These are phyloP conservation scores for Friedmanniomyces endolithicus DNA, from an alignment of 495 filamentous ascomycete species.

Conservation along the genomic window DNA sequence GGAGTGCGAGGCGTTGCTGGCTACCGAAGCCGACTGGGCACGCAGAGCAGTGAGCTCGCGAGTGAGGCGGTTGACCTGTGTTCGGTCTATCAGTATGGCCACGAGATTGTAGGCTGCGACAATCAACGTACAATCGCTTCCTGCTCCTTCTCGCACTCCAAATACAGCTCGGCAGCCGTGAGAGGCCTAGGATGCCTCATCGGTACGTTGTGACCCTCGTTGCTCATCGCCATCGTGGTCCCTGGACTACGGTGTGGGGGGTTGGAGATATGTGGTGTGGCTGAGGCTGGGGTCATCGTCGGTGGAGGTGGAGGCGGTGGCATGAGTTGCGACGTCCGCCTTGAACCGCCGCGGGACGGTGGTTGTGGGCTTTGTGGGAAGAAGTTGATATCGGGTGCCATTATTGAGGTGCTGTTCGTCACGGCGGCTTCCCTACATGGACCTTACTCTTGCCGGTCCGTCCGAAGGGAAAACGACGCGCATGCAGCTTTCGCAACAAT, in stretches of 20 bases:
- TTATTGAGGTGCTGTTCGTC: slow-evolving; percentile 21
- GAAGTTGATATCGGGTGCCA: slow-evolving; percentile 53
- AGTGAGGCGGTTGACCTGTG: slow-evolving; percentile 86
- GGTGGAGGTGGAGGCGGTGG: slow-evolving; percentile 34
- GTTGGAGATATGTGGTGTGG: slow-evolving; percentile 4
- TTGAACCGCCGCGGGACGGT: slow-evolving; percentile 26
- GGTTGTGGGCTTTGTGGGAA: slow-evolving; percentile 24
- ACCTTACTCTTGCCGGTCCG: background rate
- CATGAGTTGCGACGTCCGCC: slow-evolving; percentile 38
- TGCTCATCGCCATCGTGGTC: background rate
- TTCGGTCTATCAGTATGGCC: too few species aligned
- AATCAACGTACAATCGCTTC: slow-evolving; percentile 64
- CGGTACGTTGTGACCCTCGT: slow-evolving; percentile 38
- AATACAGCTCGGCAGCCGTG: slow-evolving; percentile 75
- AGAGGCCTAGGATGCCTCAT: slow-evolving; percentile 71
- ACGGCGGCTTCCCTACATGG: background rate
- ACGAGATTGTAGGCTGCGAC: background rate
- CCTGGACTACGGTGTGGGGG: slow-evolving; percentile 9
- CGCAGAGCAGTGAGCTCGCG: slow-evolving; percentile 72
- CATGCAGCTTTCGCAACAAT: background rate
- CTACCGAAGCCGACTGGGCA: slow-evolving; percentile 64
- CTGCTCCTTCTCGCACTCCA: slow-evolving; percentile 82
- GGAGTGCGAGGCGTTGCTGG: slow-evolving; percentile 55
- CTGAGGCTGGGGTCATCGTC: background rate
- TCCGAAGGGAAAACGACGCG: background rate